Evolutionary conservation across 225 moss, liverwort and hornwort species (phyloP), one percentile per base, ranked within the genome.

Genomic region (Anthoceros angustus): DNA sequence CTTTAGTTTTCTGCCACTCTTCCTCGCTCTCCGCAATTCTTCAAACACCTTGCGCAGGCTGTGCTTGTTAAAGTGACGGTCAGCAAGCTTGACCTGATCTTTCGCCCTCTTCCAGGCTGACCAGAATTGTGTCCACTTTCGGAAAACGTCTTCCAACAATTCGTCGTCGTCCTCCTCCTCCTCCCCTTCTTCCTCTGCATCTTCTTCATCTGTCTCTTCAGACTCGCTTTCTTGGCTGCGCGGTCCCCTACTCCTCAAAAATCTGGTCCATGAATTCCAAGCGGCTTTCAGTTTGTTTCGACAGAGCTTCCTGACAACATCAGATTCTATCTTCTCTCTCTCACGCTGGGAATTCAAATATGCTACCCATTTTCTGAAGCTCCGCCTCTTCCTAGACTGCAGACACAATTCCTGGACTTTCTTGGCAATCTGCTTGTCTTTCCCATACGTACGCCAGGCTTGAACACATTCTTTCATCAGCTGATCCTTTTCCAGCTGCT

Each of bases 251-350:
- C 55, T 15, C 55, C 23, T 55, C 55, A 15, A 7, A 55, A 55
- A 55, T 9, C n/a, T 23, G 18, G 55, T 55, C 55, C 55, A 55
- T 15, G 55, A 15, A 4, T 15, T 55, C 55, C 55, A 55, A 5
- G 55, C 55, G 7, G 8, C 55, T 55, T 23, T 55, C 55, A 55
- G n/a, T 12, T 55, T 55, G 55, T 55, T 55, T 23, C n/a, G 55
- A 20, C 55, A 55, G n/a, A 55, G n/a, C 55, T 8, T 55, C n/a
- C 55, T 55, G n/a, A 55, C 55, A 55, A 55, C 55, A 55, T 55
- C 55, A 55, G 14, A 4, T 55, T 55, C 55, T 23, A 55, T 20
- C 23, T 1, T 5, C 55, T 55, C 23, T 23, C 55, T 55, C n/a
- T 55, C 55, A 55, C 23, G n/a, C 55, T 20, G 55, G 0, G 8